phyloP scores from a whole-genome alignment of 176 grass and related monocot genomes.

The Avena eriantha region DNA sequence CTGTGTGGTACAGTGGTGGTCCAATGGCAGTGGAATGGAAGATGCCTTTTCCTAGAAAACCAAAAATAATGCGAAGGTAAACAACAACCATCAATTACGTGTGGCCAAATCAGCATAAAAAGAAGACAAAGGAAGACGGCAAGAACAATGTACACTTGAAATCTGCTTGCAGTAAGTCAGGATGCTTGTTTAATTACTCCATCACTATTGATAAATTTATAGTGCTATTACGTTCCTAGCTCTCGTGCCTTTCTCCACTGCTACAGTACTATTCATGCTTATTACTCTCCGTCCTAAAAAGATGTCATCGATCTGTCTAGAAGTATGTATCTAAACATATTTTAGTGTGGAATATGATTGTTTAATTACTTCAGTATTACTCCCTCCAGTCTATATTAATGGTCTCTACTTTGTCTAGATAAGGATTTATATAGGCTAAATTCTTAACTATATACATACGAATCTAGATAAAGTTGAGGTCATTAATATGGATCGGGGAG shows the following conservation, averaged over 20 bases:
- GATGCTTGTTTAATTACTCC: slow-evolving; percentile 24
- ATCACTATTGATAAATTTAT: slow-evolving; percentile 17
- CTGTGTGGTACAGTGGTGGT: slow-evolving; percentile 22
- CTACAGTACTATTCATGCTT: slow-evolving; percentile 11
- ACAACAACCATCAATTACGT: slow-evolving; percentile 46
- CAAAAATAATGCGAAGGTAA: neutral
- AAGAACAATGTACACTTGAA: slow-evolving; percentile 42
- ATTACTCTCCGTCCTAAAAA: neutral
- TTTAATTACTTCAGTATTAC: slow-evolving; percentile 10
- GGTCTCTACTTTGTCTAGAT: too few relatives aligned
- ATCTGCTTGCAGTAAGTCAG: slow-evolving; percentile 25
- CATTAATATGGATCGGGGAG: too few relatives aligned
- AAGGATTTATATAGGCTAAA: too few relatives aligned
- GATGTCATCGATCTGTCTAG: too few relatives aligned
- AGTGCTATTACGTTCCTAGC: slow-evolving; percentile 18
- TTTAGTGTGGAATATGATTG: neutral
- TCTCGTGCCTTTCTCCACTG: slow-evolving; percentile 37
- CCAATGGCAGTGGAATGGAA: neutral
- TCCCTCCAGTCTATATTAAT: too few relatives aligned
- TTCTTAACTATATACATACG: too few relatives aligned
- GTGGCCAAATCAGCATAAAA: slow-evolving; percentile 30
- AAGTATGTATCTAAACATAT: too few relatives aligned
- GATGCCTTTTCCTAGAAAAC: neutral
- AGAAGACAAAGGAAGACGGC: slow-evolving; percentile 49
- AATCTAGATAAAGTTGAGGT: too few relatives aligned